Conservation (phyloP, 768 basidiomycete species). For the Tylopilus rubrobrunneus region DNA sequence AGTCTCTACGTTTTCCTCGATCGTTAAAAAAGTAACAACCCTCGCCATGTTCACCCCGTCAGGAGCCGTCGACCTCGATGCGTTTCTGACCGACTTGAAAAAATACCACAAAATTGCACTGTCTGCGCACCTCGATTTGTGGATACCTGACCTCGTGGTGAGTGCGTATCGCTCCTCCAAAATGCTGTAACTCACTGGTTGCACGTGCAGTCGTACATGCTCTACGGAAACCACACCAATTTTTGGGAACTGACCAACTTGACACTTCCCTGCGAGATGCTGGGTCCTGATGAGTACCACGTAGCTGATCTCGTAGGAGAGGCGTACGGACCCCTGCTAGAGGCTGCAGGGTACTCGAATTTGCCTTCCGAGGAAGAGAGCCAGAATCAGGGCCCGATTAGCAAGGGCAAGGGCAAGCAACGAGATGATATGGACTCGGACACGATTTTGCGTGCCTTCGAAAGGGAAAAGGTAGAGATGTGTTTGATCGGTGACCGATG, state of each 20-base stretch:
- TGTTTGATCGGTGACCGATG: not conserved
- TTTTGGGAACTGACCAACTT: constrained; percentile 56
- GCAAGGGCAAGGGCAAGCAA: constrained; percentile 15
- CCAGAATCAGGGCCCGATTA: constrained; percentile 19
- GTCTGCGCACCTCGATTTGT: constrained; percentile 59
- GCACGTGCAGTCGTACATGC: constrained; percentile 49
- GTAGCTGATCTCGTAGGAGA: constrained; percentile 61
- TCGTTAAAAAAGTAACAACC: constrained; percentile 50
- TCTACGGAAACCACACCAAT: constrained; percentile 61
- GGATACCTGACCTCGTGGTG: constrained; percentile 70
- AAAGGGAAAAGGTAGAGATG: constrained; percentile 50
- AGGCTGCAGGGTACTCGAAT: constrained; percentile 63
- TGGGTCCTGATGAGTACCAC: constrained; percentile 70
- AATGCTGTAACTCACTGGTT: not conserved
- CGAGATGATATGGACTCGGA: constrained; percentile 29
- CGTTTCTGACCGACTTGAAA: constrained; percentile 41
- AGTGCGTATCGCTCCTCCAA: constrained; percentile 23
- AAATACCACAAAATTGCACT: constrained; percentile 58
- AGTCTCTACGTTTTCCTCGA: constrained; percentile 53
- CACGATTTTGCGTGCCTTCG: constrained; percentile 52
- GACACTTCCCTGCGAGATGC: constrained; percentile 52
- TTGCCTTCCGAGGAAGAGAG: constrained; percentile 21
- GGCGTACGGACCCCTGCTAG: constrained; percentile 52
- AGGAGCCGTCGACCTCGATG: constrained; percentile 45
- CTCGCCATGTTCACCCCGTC: constrained; percentile 35